phyloP scores from a whole-genome alignment of 2,329 filamentous ascomycete genomes.

The Calonectria ilicicola region DNA sequence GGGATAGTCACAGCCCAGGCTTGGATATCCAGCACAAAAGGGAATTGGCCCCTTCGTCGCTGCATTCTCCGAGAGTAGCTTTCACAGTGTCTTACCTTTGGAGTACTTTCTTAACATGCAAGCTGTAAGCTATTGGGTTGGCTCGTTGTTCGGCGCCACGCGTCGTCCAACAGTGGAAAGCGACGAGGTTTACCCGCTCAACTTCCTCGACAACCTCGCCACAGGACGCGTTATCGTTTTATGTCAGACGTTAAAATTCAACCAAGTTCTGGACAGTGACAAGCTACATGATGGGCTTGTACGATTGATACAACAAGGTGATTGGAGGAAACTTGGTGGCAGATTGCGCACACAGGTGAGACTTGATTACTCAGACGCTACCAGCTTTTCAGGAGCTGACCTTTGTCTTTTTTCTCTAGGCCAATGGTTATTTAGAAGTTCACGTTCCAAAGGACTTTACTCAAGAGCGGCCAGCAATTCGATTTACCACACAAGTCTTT shows the following conservation, averaged over 20 bases:
- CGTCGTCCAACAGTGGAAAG: background rate
- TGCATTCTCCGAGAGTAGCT: background rate
- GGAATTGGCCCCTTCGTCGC: background rate
- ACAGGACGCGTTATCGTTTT: background rate
- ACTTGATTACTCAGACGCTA: slow-evolving; percentile 21
- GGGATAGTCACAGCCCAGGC: background rate
- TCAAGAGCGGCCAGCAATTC: slow-evolving; percentile 49
- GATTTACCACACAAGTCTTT: slow-evolving; percentile 52
- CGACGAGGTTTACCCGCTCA: background rate
- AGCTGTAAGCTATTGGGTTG: background rate
- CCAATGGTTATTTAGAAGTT: background rate
- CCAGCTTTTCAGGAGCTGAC: slow-evolving; percentile 37
- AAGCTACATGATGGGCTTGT: background rate
- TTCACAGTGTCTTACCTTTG: background rate
- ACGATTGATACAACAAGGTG: slow-evolving; percentile 35
- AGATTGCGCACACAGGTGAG: slow-evolving; percentile 53
- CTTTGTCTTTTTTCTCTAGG: background rate
- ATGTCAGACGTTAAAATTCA: background rate
- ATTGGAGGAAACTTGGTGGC: slow-evolving; percentile 59
- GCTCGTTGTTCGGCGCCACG: background rate
- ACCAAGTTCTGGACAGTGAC: background rate
- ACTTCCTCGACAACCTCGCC: background rate
- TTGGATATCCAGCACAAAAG: background rate
- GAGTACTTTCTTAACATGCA: background rate
- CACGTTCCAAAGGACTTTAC: slow-evolving; percentile 47